Evolutionary conservation across 345 rosid genomes (phyloP), one percentile per base, ranked within the genome.

Genomic region (Excoecaria cochinchinensis): DNA sequence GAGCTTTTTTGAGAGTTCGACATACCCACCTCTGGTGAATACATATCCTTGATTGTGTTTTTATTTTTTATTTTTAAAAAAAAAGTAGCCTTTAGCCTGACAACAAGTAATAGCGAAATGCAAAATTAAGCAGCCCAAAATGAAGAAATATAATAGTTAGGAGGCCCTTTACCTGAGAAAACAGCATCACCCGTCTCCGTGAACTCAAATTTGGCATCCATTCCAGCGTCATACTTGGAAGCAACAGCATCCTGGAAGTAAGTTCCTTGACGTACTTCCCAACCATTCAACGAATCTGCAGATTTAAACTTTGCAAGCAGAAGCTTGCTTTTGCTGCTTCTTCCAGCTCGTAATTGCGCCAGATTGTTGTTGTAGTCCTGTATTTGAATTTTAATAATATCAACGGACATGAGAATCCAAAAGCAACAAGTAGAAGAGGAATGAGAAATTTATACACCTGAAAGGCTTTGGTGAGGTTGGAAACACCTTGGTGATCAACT

Each of bases 311-410:
- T 95, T 5, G 98, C 86, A 14, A 92, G 86, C 67, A 88, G 70
- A 84, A 95, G 99, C 89, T 95, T 95, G 89, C 98, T 92, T 75
- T 95, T 95, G 82, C 97, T 90, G 90, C 98, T 95, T 84, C 85
- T 90, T 67, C 98, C 98, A 0, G 97, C 97, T 42, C 94, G 85
- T 44, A 89, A 74, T 82, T 92, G 99, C 24, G 99, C 98, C 64
- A 91, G 74, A 76, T 81, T 86, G 86, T 95, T 88, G 82, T 91
- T 92, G 80, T 88, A 91, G 80, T 92, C 99, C 94, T 91, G 84
- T 55, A 77, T 40, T 9, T 16, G 10, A 12, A 38, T 39, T 56
- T 8, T 19, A 44, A 44, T 44, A 52, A 12, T 52, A 52, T 12
- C 19, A 15, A 11, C 16, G 38, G 13, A 60, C n/a, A 40, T 40